These are phyloP conservation scores for Colletotrichum cordylinicola DNA, from an alignment of 2,329 filamentous ascomycete genomes.

Conservation along the genomic window DNA sequence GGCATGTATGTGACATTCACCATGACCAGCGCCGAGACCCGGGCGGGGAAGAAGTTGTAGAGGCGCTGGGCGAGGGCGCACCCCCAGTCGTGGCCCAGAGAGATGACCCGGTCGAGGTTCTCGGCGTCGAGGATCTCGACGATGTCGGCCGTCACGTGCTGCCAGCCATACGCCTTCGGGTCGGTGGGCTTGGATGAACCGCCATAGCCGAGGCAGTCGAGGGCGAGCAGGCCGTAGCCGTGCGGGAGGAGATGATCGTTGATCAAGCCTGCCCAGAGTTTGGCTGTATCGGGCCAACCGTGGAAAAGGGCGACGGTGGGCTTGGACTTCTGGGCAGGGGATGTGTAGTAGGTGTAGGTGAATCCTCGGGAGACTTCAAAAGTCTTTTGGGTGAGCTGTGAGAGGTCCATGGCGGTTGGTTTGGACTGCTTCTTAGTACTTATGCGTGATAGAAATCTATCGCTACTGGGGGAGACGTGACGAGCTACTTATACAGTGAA, in stretches of 20 bases:
- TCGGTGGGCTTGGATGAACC: constrained; percentile 46
- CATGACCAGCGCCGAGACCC: constrained; percentile 45
- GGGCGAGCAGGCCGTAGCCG: constrained; percentile 40
- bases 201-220: constrained; percentile 45
- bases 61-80: constrained; percentile 42
- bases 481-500: not conserved
- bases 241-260: constrained; percentile 41
- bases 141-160: constrained; percentile 41
- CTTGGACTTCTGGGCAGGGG: constrained; percentile 27
- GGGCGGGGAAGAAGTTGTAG: constrained; percentile 44
- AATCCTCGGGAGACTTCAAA: constrained; percentile 33
- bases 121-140: constrained; percentile 45
- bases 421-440: not conserved
- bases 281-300: constrained; percentile 54
- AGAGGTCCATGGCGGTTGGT: constrained; percentile 20
- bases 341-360: constrained; percentile 46
- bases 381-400: constrained; percentile 31
- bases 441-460: not conserved
- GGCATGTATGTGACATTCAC: constrained; percentile 47
- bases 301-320: constrained; percentile 48
- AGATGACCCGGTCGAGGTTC: constrained; percentile 37
- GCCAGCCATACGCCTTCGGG: constrained; percentile 37
- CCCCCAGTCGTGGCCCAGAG: constrained; percentile 58
- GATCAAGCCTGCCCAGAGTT: constrained; percentile 48
- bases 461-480: not conserved